Percentiles rank a stretch among this genome's conserved stretches.
Evolutionary conservation across 345 rosid species (phyloP).

Genomic region (Nephelium lappaceum): DNA sequence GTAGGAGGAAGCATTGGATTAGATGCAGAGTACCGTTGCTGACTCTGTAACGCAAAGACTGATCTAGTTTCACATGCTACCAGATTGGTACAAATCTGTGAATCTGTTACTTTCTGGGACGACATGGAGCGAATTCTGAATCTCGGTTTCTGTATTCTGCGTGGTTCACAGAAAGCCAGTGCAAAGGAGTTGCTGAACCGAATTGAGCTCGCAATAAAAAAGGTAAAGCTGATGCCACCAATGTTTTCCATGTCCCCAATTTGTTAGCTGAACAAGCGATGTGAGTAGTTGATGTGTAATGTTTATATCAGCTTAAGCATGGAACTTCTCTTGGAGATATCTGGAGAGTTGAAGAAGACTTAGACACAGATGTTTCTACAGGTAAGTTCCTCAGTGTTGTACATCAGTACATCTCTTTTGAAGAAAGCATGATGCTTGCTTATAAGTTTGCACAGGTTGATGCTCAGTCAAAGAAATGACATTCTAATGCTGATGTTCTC

Average conservation of each 20-base stretch:
- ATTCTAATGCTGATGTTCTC: too few relatives aligned
- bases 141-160: slow-evolving; percentile 61
- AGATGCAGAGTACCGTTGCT: slow-evolving; percentile 84
- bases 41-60: slow-evolving; percentile 75
- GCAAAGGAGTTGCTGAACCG: slow-evolving; percentile 53
- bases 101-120: slow-evolving; percentile 48
- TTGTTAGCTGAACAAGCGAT: too few relatives aligned
- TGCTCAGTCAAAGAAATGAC: too few relatives aligned
- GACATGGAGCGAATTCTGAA: slow-evolving; percentile 62
- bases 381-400: too few relatives aligned
- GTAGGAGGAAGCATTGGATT: slow-evolving; percentile 81
- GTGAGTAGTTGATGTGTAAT: too few relatives aligned
- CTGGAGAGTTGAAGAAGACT: too few relatives aligned
- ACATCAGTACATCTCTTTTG: too few relatives aligned
- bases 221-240: slow-evolving; percentile 47
- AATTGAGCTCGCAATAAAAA: slow-evolving; percentile 50
- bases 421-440: too few relatives aligned
- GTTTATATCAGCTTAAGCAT: too few relatives aligned
- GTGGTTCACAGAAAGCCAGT: slow-evolving; percentile 52
- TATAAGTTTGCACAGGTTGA: too few relatives aligned
- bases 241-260: not conserved
- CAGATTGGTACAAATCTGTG: slow-evolving; percentile 53
- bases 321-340: too few relatives aligned
- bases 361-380: too few relatives aligned
- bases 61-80: slow-evolving; percentile 67